These are phyloP conservation scores for Pleodorina starrii DNA, from an alignment of 139 green algal species.

Conservation along the genomic window DNA sequence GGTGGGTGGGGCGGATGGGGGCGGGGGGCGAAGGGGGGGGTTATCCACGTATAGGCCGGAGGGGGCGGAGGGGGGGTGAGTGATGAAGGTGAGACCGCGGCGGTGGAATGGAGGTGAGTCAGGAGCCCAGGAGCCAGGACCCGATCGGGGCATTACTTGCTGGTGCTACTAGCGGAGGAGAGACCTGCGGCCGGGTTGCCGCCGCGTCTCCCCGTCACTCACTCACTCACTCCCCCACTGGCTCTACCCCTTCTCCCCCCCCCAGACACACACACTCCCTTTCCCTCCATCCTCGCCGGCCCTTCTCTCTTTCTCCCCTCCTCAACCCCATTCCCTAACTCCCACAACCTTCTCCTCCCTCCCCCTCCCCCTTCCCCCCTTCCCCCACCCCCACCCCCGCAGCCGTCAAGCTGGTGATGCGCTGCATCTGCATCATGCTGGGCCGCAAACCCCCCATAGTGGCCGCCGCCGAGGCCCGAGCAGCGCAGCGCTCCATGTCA, in stretches of 20 bases:
- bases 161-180: too few relatives aligned
- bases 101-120: too few relatives aligned
- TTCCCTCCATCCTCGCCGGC: background rate
- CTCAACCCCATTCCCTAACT: background rate
- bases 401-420: constrained; percentile 67
- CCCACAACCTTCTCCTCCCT: background rate
- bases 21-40: too few relatives aligned
- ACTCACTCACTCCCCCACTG: too few relatives aligned
- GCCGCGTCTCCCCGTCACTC: too few relatives aligned
- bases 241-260: too few relatives aligned
- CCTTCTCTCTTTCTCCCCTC: too few relatives aligned
- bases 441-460: constrained; percentile 49
- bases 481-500: background rate
- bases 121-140: too few relatives aligned
- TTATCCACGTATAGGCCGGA: background rate
- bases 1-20: constrained; percentile 34
- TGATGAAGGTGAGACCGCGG: background rate
- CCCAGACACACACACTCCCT: too few relatives aligned
- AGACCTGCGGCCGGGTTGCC: too few relatives aligned
- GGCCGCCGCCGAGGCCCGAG: constrained; percentile 5
- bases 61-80: background rate
- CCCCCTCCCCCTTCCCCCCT: background rate
- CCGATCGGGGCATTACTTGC: too few relatives aligned
- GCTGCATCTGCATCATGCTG: constrained; percentile 67
- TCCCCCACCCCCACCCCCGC: background rate